These are phyloP conservation scores for Sporormia fimetaria DNA, from an alignment of 495 filamentous ascomycete genomes.

Conservation along the genomic window DNA sequence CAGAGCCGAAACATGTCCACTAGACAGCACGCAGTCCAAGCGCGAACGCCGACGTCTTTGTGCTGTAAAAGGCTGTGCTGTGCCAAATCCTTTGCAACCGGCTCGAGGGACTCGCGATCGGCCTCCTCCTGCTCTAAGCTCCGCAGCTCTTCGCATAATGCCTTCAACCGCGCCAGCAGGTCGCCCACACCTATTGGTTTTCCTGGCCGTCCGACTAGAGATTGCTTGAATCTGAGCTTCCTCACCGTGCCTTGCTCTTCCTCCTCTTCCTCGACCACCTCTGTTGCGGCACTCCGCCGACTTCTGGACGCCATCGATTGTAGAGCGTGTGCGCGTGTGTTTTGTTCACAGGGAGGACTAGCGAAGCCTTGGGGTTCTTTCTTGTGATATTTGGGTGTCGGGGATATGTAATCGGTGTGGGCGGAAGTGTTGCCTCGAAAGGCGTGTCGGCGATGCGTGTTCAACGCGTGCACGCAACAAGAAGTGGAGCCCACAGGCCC, in stretches of 20 bases:
- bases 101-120: conserved; percentile 64
- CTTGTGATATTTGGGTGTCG: too few species aligned
- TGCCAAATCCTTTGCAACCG: conserved; percentile 81
- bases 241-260: conserved; percentile 13
- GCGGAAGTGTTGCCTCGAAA: too few species aligned
- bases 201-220: conserved; percentile 84
- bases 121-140: conserved; percentile 80
- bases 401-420: too few species aligned
- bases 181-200: conserved; percentile 75
- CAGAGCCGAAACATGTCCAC: conserved; percentile 90
- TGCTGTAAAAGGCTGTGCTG: conserved; percentile 71
- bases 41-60: conserved; percentile 85
- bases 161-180: conserved; percentile 67
- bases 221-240: conserved; percentile 64
- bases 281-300: conserved; percentile 23
- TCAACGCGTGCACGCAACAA: too few species aligned
- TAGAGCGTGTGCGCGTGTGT: too few species aligned
- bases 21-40: conserved; percentile 77
- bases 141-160: conserved; percentile 70
- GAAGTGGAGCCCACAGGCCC: too few species aligned
- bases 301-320: conserved; percentile 21
- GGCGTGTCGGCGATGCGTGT: too few species aligned
- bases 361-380: too few species aligned
- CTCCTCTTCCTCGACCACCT: conserved; percentile 27
- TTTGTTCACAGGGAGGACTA: too few species aligned